These are phyloP conservation scores for Suhomyces chickasaworum DNA, from an alignment of 1,139 yeast genomes.

Conservation along the genomic window DNA sequence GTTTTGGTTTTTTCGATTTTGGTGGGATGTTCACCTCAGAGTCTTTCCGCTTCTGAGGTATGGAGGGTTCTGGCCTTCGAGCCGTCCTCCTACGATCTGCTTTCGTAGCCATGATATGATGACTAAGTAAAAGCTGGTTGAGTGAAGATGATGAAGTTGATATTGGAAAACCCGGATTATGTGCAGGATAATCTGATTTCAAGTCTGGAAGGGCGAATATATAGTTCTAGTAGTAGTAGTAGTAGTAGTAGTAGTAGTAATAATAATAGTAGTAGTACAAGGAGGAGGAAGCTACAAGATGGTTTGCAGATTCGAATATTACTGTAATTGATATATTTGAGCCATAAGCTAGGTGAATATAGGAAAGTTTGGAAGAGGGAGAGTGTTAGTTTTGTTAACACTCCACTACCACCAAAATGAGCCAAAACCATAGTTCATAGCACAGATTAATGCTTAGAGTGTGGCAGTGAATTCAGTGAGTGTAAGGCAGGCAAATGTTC, in stretches of 20 bases:
- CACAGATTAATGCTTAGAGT: neutral
- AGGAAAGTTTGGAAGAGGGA: neutral
- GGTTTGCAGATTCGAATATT: neutral
- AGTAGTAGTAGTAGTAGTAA: too few relatives aligned
- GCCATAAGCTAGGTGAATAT: neutral
- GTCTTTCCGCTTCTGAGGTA: conserved; percentile 12
- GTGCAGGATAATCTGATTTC: neutral
- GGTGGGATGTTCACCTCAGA: neutral
- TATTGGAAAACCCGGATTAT: conserved; percentile 1
- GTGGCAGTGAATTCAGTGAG: neutral
- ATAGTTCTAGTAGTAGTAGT: too few relatives aligned
- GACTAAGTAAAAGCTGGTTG: neutral
- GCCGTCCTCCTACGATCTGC: conserved; percentile 12
- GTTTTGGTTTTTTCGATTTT: conserved; percentile 2
- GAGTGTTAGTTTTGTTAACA: neutral
- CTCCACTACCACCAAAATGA: neutral
- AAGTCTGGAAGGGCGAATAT: too few relatives aligned
- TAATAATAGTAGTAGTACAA: too few relatives aligned
- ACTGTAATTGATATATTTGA: neutral
- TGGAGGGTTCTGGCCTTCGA: conserved; percentile 3
- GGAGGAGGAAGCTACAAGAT: neutral
- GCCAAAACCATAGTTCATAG: neutral
- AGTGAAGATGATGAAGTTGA: neutral
- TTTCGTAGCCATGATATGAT: conserved; percentile 9
- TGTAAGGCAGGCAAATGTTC: neutral